Conservation (phyloP, 176 grass and related monocot genomes). For the Oryza rufipogon region DNA sequence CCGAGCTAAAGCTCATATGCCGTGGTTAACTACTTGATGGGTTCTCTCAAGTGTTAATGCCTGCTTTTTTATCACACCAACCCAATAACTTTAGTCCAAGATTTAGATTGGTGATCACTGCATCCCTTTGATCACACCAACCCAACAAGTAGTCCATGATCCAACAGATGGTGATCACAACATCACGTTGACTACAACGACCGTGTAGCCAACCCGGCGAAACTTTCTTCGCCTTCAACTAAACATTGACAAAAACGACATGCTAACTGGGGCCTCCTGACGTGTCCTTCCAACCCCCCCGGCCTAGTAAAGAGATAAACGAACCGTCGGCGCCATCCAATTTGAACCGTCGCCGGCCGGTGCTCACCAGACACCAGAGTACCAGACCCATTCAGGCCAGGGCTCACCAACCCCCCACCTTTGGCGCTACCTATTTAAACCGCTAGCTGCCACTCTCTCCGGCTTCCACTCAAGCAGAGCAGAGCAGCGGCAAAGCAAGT, state of each 20-base stretch:
- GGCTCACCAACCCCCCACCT: slow-evolving; percentile 23
- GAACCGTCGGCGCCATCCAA: not conserved
- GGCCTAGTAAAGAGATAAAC: not conserved
- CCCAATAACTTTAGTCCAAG: not conserved
- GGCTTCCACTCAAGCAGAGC: slow-evolving; percentile 7
- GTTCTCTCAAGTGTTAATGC: not conserved
- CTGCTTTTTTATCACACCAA: slow-evolving; percentile 12
- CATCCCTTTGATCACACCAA: too few relatives aligned
- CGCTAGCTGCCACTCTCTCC: not conserved
- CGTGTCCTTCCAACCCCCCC: not conserved
- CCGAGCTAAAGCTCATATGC: not conserved
- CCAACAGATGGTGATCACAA: too few relatives aligned
- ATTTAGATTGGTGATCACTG: not conserved
- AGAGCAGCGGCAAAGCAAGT: not conserved
- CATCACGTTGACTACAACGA: not conserved
- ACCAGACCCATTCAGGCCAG: not conserved
- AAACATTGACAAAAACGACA: not conserved
- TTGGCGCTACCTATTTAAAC: slow-evolving; percentile 44
- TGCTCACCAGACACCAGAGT: not conserved
- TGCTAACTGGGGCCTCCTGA: not conserved
- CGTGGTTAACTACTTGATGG: not conserved
- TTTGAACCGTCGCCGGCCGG: not conserved
- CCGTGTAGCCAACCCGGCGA: not conserved
- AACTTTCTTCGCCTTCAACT: not conserved
- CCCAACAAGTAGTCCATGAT: too few relatives aligned